Base-by-base conservation (phyloP, 2,329 filamentous ascomycete genomes). In the Phialemoniopsis sp. region DNA sequence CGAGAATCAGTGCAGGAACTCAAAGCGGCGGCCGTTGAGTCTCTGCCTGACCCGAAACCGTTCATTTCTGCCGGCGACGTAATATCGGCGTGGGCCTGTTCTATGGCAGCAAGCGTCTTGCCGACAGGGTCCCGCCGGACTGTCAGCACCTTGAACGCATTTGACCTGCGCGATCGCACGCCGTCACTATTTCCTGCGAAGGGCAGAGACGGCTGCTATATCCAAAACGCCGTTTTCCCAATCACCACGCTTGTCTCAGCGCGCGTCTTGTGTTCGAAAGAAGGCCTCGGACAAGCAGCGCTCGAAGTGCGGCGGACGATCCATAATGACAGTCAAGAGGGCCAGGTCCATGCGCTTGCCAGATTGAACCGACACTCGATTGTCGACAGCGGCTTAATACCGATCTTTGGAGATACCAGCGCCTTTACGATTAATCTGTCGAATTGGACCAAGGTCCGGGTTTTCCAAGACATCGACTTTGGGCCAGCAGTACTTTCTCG, bases 41-140 rank as follows among this genome's bases (percentile, higher is more conserved):
- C 66, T 16, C 41, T 62, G 17, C 32, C 31, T 29, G 45, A 47
- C 18, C 36, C 42, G n/a, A 43, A 40, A 13, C 51, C 60, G 3
- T 72, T 68, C 39, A 32, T 74, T 19, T 71, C 64, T 43, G 67
- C 72, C n/a, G 60, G 63, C 16, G 69, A 75, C 38, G 52, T 73
- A 3, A 47, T 75, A 3, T 50, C 55, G 2, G 66, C 65, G 0
- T 75, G 68, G 65, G 49, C 56, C 37, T 50, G 59, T 13, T 26
- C 21, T 10, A 41, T 59, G 12, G 46, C 47, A 12, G 34, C 39
- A 13, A 45, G 48, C 18, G 51, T 43, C 32, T 50, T 52, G 13
- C 35, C 36, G n/a, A 43, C 42, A 41, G 32, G 36, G 45, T 50
- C 57, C n/a, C 40, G 47, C 12, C 52, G 53, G 17, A 52, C 56